Percentiles rank a stretch among this genome's conserved stretches.
phyloP scores from a whole-genome alignment of 805 yeast species.

The Priceomyces haplophilus region DNA sequence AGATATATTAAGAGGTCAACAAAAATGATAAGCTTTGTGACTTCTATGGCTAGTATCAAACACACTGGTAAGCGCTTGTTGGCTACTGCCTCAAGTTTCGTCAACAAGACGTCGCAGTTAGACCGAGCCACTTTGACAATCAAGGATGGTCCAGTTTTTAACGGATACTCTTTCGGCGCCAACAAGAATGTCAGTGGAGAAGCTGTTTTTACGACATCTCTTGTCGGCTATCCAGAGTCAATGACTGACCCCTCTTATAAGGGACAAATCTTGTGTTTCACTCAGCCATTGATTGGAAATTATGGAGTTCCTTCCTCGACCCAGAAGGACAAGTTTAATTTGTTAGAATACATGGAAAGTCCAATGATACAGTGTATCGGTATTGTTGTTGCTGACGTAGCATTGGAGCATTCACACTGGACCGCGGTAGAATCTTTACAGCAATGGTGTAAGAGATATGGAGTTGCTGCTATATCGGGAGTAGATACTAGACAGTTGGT shows the following conservation, averaged over 20 bases:
- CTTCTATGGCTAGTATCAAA: neutral
- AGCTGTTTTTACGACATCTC: slow-evolving; percentile 95
- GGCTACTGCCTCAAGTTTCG: slow-evolving; percentile 35
- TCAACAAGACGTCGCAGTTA: slow-evolving; percentile 40
- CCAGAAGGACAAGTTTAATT: slow-evolving; percentile 76
- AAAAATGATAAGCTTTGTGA: neutral
- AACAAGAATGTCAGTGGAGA: slow-evolving; percentile 91
- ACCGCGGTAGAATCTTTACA: slow-evolving; percentile 95
- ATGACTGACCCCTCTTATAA: slow-evolving; percentile 98
- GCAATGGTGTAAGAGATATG: slow-evolving; percentile 95
- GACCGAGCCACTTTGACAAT: slow-evolving; percentile 88
- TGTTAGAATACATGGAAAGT: slow-evolving; percentile 87
- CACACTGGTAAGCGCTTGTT: slow-evolving; percentile 21
- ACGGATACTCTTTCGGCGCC: slow-evolving; percentile 95
- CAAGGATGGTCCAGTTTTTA: slow-evolving; percentile 89
- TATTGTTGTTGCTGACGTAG: slow-evolving; percentile 93
- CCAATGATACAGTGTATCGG: slow-evolving; percentile 93
- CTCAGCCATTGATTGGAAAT: slow-evolving; percentile 96
- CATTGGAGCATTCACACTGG: slow-evolving; percentile 98
- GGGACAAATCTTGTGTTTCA: slow-evolving; percentile 95
- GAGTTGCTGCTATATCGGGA: slow-evolving; percentile 92
- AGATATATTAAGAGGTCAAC: neutral
- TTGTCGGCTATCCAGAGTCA: slow-evolving; percentile 98
- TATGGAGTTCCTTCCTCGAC: slow-evolving; percentile 94
- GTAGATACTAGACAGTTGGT: slow-evolving; percentile 97